These are phyloP conservation scores for Haplosporangium gracile DNA, from an alignment of 192 early-diverging fungal species.

Conservation along the genomic window DNA sequence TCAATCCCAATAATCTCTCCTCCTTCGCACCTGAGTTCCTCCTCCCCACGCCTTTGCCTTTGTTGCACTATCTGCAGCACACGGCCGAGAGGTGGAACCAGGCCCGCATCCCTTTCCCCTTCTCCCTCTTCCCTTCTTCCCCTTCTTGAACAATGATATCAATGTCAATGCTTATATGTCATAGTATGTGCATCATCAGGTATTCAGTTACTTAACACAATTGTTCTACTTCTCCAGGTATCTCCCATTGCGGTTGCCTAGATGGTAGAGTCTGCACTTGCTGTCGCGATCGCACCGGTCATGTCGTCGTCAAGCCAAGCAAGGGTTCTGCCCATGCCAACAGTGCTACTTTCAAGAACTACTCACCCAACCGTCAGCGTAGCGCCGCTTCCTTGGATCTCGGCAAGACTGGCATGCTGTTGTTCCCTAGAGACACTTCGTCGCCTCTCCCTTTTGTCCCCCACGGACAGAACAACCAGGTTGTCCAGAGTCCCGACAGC, in stretches of 20 bases:
- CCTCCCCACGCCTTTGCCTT: slow-evolving; percentile 4
- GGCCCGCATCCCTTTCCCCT: background rate
- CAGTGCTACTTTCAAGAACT: slow-evolving; percentile 16
- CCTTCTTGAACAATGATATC: background rate
- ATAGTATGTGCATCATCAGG: background rate
- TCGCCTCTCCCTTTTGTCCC: slow-evolving; percentile 40
- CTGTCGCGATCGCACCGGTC: slow-evolving; percentile 24
- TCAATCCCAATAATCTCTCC: slow-evolving; percentile 9
- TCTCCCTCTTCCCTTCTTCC: background rate
- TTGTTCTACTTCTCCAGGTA: slow-evolving; percentile 40
- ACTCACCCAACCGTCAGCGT: slow-evolving; percentile 22
- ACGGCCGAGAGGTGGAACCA: slow-evolving; percentile 8
- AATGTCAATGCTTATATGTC: background rate
- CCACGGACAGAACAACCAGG: slow-evolving; percentile 26
- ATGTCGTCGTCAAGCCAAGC: slow-evolving; percentile 24
- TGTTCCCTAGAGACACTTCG: slow-evolving; percentile 33
- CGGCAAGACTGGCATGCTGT: slow-evolving; percentile 33
- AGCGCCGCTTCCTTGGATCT: slow-evolving; percentile 47
- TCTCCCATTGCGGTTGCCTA: slow-evolving; percentile 28
- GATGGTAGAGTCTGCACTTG: slow-evolving; percentile 32
- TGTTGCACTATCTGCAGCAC: background rate
- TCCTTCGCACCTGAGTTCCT: background rate
- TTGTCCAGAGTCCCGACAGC: slow-evolving; percentile 39
- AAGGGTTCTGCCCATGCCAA: slow-evolving; percentile 16
- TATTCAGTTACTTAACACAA: slow-evolving; percentile 29